Percentiles rank a stretch among this genome's conserved stretches.
Evolutionary conservation across 78 protist species (phyloP).

Genomic region (Cavenderia fasciculata): DNA sequence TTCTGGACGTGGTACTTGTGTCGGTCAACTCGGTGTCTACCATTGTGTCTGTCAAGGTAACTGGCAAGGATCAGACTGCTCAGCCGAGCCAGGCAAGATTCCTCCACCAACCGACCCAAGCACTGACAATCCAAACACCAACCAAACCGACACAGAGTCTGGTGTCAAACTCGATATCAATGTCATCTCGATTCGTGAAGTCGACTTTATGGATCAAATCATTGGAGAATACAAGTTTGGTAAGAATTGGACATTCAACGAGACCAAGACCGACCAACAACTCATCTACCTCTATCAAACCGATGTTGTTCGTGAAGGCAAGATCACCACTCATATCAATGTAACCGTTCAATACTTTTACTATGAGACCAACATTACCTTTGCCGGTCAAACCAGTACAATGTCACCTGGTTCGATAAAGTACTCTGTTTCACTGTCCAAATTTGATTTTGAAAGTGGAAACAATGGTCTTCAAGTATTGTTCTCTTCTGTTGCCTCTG

Average conservation of each 20-base stretch:
- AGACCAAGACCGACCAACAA: background rate
- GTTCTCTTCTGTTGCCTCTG: background rate
- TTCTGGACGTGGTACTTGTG: background rate
- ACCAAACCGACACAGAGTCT: background rate
- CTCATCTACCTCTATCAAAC: background rate
- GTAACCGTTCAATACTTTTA: background rate
- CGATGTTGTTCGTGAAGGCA: background rate
- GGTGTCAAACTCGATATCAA: background rate
- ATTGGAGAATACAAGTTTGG: background rate
- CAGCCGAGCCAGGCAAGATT: background rate
- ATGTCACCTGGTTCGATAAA: background rate
- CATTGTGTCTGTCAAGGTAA: background rate
- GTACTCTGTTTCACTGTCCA: background rate
- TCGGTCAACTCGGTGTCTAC: background rate
- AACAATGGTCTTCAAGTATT: background rate
- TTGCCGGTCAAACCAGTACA: background rate
- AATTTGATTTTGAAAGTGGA: background rate
- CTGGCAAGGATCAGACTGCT: background rate
- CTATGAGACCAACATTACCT: background rate
- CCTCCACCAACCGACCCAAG: background rate
- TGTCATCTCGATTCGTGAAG: background rate
- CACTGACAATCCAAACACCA: background rate
- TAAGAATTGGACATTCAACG: background rate
- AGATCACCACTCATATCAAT: background rate
- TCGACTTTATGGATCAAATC: background rate